Evolutionary conservation across 2,329 filamentous ascomycete species (phyloP).

Genomic region (Fusarium brachygibbosum): DNA sequence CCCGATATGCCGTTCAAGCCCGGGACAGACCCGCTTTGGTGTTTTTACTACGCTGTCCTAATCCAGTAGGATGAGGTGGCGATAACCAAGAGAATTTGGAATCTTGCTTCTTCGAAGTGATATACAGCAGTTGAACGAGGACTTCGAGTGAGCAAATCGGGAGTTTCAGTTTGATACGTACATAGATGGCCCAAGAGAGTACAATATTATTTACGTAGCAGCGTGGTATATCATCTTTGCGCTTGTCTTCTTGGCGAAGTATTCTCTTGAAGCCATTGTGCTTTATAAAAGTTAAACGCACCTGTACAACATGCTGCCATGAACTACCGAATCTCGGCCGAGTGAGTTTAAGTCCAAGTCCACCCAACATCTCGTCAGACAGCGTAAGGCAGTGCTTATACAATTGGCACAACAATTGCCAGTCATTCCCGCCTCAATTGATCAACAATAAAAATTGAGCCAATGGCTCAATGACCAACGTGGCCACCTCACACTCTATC

Average conservation of each 20-base stretch:
- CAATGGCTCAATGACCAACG: background rate
- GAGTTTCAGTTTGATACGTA: too few relatives aligned
- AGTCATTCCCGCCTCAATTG: background rate
- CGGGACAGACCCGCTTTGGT: background rate
- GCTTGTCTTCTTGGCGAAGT: background rate
- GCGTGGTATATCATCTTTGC: background rate
- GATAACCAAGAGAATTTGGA: background rate
- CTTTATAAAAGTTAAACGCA: background rate
- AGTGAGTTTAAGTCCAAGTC: background rate
- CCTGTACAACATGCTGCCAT: background rate
- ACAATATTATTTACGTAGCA: background rate
- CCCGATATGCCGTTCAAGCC: background rate
- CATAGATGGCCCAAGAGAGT: too few relatives aligned
- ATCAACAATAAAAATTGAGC: background rate
- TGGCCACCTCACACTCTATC: too few relatives aligned
- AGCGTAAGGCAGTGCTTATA: background rate
- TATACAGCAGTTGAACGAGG: accelerated
- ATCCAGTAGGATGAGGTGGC: background rate
- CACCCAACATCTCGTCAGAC: background rate
- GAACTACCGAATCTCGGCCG: background rate
- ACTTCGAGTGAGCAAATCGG: background rate
- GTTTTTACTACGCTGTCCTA: background rate
- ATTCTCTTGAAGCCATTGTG: background rate
- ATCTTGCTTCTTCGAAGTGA: background rate
- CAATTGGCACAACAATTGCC: too few relatives aligned